Evolutionary conservation across 495 filamentous ascomycete genomes (phyloP).

Genomic region (Penicillium alfredii): DNA sequence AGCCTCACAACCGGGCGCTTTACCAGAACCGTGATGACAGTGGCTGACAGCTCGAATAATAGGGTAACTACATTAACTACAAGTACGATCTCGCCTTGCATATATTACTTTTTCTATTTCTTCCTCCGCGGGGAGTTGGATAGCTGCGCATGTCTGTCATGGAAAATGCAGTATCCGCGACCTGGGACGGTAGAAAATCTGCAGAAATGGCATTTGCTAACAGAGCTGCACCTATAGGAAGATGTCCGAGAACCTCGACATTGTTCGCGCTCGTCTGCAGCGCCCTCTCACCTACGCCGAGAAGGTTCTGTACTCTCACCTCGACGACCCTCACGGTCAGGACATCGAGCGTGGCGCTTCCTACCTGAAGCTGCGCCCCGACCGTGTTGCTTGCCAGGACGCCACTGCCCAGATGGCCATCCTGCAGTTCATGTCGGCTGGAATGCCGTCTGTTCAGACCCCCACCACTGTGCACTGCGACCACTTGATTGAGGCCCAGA

Average conservation of each 20-base stretch:
- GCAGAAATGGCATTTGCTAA: too few species aligned
- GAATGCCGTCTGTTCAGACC: slow-evolving; percentile 89
- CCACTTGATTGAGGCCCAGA: slow-evolving; percentile 97
- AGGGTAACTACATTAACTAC: slow-evolving; percentile 78
- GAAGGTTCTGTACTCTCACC: slow-evolving; percentile 98
- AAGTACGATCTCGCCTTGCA: slow-evolving; percentile 42
- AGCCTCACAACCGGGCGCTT: too few species aligned
- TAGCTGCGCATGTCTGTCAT: too few species aligned
- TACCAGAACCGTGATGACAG: too few species aligned
- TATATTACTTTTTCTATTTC: too few species aligned
- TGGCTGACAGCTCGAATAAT: slow-evolving; percentile 14
- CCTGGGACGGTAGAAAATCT: too few species aligned
- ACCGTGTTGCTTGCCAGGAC: slow-evolving; percentile 99
- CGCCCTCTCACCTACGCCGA: slow-evolving; percentile 91
- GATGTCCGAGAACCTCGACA: slow-evolving; percentile 93
- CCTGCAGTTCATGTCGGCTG: slow-evolving; percentile 98
- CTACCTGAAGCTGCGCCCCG: slow-evolving; percentile 92
- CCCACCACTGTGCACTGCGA: slow-evolving; percentile 98
- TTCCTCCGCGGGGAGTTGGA: too few species aligned
- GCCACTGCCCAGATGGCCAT: slow-evolving; percentile 99
- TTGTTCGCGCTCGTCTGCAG: slow-evolving; percentile 84
- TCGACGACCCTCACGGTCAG: slow-evolving; percentile 93
- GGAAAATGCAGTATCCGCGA: too few species aligned
- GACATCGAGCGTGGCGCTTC: slow-evolving; percentile 93
- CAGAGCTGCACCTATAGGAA: slow-evolving; percentile 57